Base-by-base conservation (phyloP, 371 early-diverging fungal species). In the Rhizopus delemar region DNA sequence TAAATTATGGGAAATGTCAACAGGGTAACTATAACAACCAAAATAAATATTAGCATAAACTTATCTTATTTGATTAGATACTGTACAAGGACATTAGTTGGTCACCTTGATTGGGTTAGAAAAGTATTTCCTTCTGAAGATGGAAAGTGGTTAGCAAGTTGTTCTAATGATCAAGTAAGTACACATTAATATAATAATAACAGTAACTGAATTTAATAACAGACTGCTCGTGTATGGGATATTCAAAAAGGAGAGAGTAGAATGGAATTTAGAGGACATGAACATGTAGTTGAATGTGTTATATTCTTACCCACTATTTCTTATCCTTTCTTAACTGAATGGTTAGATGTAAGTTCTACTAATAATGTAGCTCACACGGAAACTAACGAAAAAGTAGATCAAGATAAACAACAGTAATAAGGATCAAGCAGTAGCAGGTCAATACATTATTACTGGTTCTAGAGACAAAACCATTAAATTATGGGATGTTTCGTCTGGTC, bases 21-120 rank as follows among this genome's bases (percentile, higher is more conserved):
- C 90, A 32, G 91, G 91, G 85, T 91, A 78, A 51, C 16, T 15
- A 28, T 13, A 56, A 22, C 46, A 13, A 46, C 46, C 6, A 48
- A 31, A 9, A 5, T 32, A 29, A 31, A 16, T 12, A 48, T 4
- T 32, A 5, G 6, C 41, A 22, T 49, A 41, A 34, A 32, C 43
- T 29, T 16, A 1, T 45, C 12, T 7, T 34, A n/a, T 22, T n/a
- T 39, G 8, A 35, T 32, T 62, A 93, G 93, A 31, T 92, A 85
- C 61, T 92, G 93, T 70, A 68, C 84, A n/a, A 85, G 83, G 56
- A 94, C 95, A 5, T 62, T 93, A 9, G 41, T 62, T 11, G 94
- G 91, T 12, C 92, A 93, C 68, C 51, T 75, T 22, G 94, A 93
- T 60, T 95, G 96, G 96, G 92, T 95, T 16, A 83, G 96, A 50